Conservation (phyloP, 208 protist species). For the Trypanosomatidae sp. region DNA sequence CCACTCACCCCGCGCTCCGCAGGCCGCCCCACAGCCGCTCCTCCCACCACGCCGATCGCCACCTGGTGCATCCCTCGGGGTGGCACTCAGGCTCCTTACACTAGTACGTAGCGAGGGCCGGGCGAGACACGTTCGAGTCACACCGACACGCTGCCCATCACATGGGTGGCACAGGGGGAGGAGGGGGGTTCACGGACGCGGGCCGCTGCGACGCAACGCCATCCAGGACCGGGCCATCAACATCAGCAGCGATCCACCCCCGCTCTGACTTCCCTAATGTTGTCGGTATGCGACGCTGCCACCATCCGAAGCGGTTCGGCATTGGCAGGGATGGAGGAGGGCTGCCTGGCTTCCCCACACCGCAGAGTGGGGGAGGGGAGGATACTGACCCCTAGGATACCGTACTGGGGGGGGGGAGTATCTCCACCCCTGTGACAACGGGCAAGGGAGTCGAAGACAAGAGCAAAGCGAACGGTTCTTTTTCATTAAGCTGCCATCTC, state of each 20-base stretch:
- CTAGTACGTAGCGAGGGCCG: too few species aligned
- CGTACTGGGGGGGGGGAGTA: too few species aligned
- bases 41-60: too few species aligned
- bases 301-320: neutral
- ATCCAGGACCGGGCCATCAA: neutral
- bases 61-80: too few species aligned
- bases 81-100: too few species aligned
- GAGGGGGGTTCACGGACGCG: neutral
- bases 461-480: neutral
- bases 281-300: neutral
- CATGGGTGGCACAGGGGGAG: neutral
- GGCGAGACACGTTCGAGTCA: too few species aligned
- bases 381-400: neutral
- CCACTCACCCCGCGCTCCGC: too few species aligned
- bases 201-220: neutral
- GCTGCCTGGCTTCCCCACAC: neutral
- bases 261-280: neutral
- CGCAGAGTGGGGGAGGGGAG: neutral
- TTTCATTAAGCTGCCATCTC: too few species aligned
- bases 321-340: neutral
- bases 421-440: neutral
- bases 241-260: neutral
- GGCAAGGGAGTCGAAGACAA: neutral
- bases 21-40: too few species aligned
- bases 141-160: too few species aligned